Evolutionary conservation across 257 asterid species (phyloP).

Genomic region (Fraxinus americana): DNA sequence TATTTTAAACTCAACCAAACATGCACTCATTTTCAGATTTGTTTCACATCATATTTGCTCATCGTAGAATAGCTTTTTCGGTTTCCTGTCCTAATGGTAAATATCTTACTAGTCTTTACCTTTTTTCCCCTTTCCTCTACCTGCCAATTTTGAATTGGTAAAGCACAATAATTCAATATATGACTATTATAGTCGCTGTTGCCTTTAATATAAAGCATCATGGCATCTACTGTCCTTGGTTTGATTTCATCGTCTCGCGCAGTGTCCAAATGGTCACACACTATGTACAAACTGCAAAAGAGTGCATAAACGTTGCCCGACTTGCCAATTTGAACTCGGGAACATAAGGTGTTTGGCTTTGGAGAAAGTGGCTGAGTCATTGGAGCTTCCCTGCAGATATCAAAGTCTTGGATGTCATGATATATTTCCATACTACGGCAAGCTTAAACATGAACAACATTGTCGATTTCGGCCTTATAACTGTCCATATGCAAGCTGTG

Average conservation of each 20-base stretch:
- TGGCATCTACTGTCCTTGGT: background rate
- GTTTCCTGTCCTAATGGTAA: background rate
- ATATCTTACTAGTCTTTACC: too few relatives aligned
- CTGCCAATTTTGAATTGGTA: background rate
- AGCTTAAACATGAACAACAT: constrained; percentile 68
- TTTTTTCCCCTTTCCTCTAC: background rate
- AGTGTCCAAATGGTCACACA: constrained; percentile 95
- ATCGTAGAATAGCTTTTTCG: background rate
- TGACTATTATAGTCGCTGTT: background rate
- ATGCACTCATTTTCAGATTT: background rate
- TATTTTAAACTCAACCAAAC: background rate
- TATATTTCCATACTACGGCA: constrained; percentile 60
- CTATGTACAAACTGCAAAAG: constrained; percentile 73
- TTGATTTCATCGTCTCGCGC: constrained; percentile 22
- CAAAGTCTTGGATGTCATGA: constrained; percentile 65
- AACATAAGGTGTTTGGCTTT: constrained; percentile 82
- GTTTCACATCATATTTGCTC: background rate
- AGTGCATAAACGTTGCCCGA: constrained; percentile 64
- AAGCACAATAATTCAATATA: background rate
- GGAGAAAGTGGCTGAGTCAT: constrained; percentile 79
- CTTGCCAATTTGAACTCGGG: constrained; percentile 64
- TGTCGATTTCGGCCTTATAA: constrained; percentile 74
- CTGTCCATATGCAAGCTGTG: constrained; percentile 87
- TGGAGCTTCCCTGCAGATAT: constrained; percentile 77
- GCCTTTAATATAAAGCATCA: background rate